These are phyloP conservation scores for Fusarium sp. DNA, from an alignment of 2,329 filamentous ascomycete genomes.

Conservation along the genomic window DNA sequence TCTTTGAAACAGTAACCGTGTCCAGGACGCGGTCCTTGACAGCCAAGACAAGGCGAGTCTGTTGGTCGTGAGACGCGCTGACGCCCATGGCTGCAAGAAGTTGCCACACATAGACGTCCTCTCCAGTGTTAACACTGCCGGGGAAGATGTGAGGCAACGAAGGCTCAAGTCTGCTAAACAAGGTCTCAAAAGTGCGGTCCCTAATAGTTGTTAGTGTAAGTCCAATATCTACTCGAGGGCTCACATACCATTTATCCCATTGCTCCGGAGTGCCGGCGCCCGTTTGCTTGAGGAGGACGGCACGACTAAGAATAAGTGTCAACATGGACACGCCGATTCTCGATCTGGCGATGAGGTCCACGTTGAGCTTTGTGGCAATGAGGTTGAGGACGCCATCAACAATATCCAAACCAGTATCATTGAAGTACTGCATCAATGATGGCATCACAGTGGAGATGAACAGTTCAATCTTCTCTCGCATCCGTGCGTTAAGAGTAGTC, in stretches of 20 bases:
- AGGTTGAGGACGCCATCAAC: constrained; percentile 90
- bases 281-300: constrained; percentile 90
- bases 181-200: constrained; percentile 82
- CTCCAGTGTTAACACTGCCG: constrained; percentile 86
- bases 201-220: constrained; percentile 56
- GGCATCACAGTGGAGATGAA: constrained; percentile 92
- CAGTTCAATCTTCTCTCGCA: constrained; percentile 92
- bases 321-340: constrained; percentile 90
- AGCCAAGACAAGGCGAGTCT: constrained; percentile 91
- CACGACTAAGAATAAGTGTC: constrained; percentile 93
- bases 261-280: constrained; percentile 76
- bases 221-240: not conserved
- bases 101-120: constrained; percentile 98
- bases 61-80: constrained; percentile 91
- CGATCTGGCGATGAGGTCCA: constrained; percentile 86
- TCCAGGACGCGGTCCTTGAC: constrained; percentile 99
- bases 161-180: constrained; percentile 90
- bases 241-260: constrained; percentile 81
- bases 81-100: constrained; percentile 96
- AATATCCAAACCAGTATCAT: constrained; percentile 90
- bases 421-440: constrained; percentile 88
- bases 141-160: constrained; percentile 90
- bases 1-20: constrained; percentile 89
- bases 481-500: constrained; percentile 75
- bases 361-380: constrained; percentile 84